Conservation (phyloP, 2,329 filamentous ascomycete species). For the Myriosclerotinia duriaeana region DNA sequence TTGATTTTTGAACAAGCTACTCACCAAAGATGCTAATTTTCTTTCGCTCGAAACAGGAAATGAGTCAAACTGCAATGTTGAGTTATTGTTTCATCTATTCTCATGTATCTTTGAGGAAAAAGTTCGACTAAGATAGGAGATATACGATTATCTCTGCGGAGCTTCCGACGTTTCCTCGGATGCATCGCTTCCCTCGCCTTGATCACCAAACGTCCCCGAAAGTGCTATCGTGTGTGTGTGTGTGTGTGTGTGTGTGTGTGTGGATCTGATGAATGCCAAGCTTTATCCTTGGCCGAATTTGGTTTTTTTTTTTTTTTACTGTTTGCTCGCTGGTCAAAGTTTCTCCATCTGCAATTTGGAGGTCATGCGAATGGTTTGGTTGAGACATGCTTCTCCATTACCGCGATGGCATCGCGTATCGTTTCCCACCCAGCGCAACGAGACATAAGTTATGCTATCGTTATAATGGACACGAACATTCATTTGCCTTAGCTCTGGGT, state of each 20-base stretch:
- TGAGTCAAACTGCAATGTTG: background rate
- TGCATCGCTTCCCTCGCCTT: background rate
- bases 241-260: background rate
- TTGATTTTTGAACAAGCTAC: constrained; percentile 2
- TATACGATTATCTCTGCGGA: background rate
- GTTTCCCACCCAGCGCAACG: background rate
- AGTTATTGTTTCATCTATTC: background rate
- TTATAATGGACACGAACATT: background rate
- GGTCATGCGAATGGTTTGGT: background rate
- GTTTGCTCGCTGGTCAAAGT: background rate
- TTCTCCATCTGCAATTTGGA: background rate
- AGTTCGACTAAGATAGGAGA: background rate
- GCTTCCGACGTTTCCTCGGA: background rate
- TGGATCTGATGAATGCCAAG: constrained; percentile 1
- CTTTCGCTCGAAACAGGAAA: background rate
- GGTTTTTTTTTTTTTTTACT: background rate
- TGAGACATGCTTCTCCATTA: background rate
- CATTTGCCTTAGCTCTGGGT: background rate
- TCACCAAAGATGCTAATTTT: constrained; percentile 3
- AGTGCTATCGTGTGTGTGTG: background rate
- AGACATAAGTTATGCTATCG: background rate
- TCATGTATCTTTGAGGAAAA: background rate
- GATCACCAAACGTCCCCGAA: background rate
- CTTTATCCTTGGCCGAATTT: no score
- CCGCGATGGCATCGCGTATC: background rate